Conservation (phyloP, 352 stramenopile genomes). For the Elongisporangium prolatum region DNA sequence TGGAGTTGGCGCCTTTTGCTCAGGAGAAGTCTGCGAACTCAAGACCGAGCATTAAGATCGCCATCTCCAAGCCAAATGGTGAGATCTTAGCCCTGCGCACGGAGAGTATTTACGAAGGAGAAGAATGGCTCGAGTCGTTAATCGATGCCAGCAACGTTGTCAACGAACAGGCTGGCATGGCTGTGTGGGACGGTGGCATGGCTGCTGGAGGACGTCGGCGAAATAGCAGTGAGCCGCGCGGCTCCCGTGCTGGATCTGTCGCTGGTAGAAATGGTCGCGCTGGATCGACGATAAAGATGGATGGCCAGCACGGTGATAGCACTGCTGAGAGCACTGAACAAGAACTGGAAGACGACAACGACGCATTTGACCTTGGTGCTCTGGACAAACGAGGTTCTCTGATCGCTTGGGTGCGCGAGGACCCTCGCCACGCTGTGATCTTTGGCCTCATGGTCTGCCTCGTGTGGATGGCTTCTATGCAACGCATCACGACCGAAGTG, state of each 20-base stretch:
- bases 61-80: slow-evolving; percentile 61
- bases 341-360: slow-evolving; percentile 12
- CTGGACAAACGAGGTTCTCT: slow-evolving; percentile 65
- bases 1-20: slow-evolving; percentile 51
- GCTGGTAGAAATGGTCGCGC: slow-evolving; percentile 11
- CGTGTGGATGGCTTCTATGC: slow-evolving; percentile 49
- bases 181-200: background rate
- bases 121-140: slow-evolving; percentile 77
- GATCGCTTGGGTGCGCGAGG: slow-evolving; percentile 59
- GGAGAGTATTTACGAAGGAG: slow-evolving; percentile 78
- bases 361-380: slow-evolving; percentile 14
- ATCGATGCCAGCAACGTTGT: slow-evolving; percentile 61
- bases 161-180: slow-evolving; percentile 1
- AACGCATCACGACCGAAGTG: slow-evolving; percentile 15
- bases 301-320: background rate
- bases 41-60: slow-evolving; percentile 60
- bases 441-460: slow-evolving; percentile 45
- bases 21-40: slow-evolving; percentile 33
- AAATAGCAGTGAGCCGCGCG: slow-evolving; percentile 10
- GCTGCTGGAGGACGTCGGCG: background rate
- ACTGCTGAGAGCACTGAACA: slow-evolving; percentile 3
- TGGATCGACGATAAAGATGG: slow-evolving; percentile 9
- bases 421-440: slow-evolving; percentile 65
- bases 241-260: background rate
- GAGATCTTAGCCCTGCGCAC: slow-evolving; percentile 65